These are phyloP conservation scores for Collybia mongolica DNA, from an alignment of 768 basidiomycete species.

Conservation along the genomic window DNA sequence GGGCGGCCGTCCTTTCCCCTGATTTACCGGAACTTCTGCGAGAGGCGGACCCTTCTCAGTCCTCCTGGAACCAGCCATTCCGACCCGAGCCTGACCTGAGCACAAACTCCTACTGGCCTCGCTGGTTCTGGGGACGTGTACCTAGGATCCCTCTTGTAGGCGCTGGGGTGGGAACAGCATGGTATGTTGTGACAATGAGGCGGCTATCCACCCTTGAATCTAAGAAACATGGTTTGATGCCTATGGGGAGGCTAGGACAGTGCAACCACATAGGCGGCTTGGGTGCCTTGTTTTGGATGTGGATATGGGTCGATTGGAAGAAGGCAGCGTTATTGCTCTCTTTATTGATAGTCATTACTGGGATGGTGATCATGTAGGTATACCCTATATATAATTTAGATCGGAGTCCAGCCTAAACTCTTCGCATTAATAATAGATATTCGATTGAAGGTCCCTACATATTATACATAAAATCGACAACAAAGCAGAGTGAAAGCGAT, in stretches of 20 bases:
- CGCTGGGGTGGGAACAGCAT: slow-evolving; percentile 59
- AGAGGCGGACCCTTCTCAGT: slow-evolving; percentile 12
- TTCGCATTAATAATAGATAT: too few species aligned
- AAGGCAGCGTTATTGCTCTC: not conserved
- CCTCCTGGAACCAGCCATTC: slow-evolving; percentile 31
- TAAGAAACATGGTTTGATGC: too few species aligned
- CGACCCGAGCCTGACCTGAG: slow-evolving; percentile 33
- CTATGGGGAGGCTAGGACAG: too few species aligned
- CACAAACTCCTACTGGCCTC: slow-evolving; percentile 16
- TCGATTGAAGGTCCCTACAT: too few species aligned
- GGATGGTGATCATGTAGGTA: not conserved
- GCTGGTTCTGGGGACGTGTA: slow-evolving; percentile 29
- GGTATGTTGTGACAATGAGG: slow-evolving; percentile 66
- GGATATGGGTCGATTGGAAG: slow-evolving; percentile 35
- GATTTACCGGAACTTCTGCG: slow-evolving; percentile 47
- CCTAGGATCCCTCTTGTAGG: slow-evolving; percentile 61
- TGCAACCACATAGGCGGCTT: slow-evolving; percentile 30
- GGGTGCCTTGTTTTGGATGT: slow-evolving; percentile 42
- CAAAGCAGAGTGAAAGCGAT: too few species aligned
- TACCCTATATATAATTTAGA: too few species aligned
- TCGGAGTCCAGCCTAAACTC: too few species aligned
- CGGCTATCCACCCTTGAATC: slow-evolving; percentile 31
- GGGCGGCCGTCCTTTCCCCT: slow-evolving; percentile 63
- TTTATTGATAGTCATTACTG: not conserved
- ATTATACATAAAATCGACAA: too few species aligned